Evolutionary conservation across 1,139 yeast genomes (phyloP).

Genomic region (Meyerozyma carpophila): DNA sequence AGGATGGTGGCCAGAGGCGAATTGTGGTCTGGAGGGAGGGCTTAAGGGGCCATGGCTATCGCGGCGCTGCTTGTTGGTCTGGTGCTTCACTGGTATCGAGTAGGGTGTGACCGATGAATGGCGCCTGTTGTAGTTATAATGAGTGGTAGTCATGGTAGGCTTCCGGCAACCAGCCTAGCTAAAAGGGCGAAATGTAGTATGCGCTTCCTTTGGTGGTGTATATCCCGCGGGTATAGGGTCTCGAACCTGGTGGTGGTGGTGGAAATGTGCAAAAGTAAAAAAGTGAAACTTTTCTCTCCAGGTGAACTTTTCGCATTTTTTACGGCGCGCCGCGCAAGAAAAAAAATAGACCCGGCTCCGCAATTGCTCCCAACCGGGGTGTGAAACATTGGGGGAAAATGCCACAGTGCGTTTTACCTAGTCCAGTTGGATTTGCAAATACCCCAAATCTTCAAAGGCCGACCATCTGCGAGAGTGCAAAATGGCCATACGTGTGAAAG

Average conservation of each 20-base stretch:
- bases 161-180: background rate
- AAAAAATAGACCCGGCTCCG: background rate
- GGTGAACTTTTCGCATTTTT: background rate
- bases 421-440: background rate
- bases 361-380: background rate
- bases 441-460: background rate
- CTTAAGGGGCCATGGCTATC: conserved; percentile 9
- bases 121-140: conserved; percentile 29
- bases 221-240: background rate
- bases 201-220: background rate
- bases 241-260: background rate
- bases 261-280: background rate
- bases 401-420: background rate
- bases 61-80: conserved; percentile 8
- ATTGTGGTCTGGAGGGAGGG: conserved; percentile 9
- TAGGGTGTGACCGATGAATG: conserved; percentile 30
- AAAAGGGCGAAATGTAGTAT: background rate
- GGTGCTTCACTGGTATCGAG: conserved; percentile 29
- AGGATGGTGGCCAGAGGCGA: conserved; percentile 6
- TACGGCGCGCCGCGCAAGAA: conserved; percentile 1
- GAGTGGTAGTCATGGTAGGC: conserved; percentile 21
- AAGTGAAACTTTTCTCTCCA: background rate
- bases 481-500: background rate
- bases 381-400: background rate
- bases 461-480: background rate